Evolutionary conservation across 331 rosid species (phyloP), one percentile per base, ranked within the genome.

Genomic region (Erythrophleum ivorense): DNA sequence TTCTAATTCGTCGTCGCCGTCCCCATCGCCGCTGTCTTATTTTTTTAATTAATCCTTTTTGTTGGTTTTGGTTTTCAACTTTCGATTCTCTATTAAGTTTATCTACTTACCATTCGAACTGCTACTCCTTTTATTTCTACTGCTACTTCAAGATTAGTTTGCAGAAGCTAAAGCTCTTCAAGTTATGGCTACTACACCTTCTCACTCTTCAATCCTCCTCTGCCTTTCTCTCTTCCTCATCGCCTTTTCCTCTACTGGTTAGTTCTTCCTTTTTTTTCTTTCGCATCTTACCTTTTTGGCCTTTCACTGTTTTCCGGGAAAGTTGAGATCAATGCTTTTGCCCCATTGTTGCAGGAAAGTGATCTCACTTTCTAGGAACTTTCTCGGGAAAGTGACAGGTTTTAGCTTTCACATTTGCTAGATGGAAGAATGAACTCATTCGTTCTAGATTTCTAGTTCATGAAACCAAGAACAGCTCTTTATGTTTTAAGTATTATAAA

Each of bases 171-270:
- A 63, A 43, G 36, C 73, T 62, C 73, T 52, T 63, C 29, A 16
- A 64, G 52, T 49, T 49, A 88, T 85, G 90, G 80, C 80, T 15
- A 58, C 76, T 19, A 58, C 76, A 29, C 73, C 81, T 64, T 83
- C 76, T 0, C 77, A 13, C 1, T 41, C 19, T 71, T 78, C 81
- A n/a, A 1, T 54, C 55, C 63, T 77, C 48, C 29, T 77, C 75
- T 68, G 36, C 46, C 34, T 76, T 83, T 64, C 60, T 31, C 69
- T 89, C 78, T 46, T 52, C 9, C 3, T 62, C 86, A 21, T 77
- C 34, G 48, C 78, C 45, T 74, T 87, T 63, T 0, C 9, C 67
- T 52, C 54, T 11, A 81, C 89, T 73, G 91, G 92, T 87, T 40
- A n/a, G 84, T 73, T 65, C 52, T 34, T 69, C n/a, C 13, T 7